Evolutionary conservation across 139 green algal genomes (phyloP).

Genomic region (Coccomyxa sp.): DNA sequence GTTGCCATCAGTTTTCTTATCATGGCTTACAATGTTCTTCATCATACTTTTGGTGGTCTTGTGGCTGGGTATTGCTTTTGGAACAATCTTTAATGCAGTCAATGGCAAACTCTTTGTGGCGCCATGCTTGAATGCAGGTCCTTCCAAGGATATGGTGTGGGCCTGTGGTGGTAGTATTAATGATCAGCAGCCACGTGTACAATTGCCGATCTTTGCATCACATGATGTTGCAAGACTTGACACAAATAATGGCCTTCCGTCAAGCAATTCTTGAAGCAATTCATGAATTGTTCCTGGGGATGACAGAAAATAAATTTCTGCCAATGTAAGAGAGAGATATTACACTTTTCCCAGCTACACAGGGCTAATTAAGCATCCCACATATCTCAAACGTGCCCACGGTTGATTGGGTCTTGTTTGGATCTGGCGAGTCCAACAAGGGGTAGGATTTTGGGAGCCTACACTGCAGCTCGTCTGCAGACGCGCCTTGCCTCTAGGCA

Average conservation of each 20-base stretch:
- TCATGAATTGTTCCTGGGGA: too few relatives aligned
- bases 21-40: slow-evolving; percentile 4
- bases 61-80: slow-evolving; percentile 1
- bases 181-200: neutral
- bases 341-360: too few relatives aligned
- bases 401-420: too few relatives aligned
- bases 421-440: too few relatives aligned
- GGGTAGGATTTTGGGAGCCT: too few relatives aligned
- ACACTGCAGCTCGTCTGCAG: too few relatives aligned
- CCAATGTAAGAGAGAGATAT: too few relatives aligned
- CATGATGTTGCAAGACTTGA: neutral
- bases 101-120: slow-evolving; percentile 2
- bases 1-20: slow-evolving; percentile 8
- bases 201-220: neutral
- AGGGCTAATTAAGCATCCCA: too few relatives aligned
- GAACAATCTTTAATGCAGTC: slow-evolving; percentile 1
- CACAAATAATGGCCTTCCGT: neutral
- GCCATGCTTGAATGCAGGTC: slow-evolving; percentile 4
- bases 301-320: too few relatives aligned
- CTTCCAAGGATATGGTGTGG: neutral
- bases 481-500: neutral
- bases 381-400: too few relatives aligned
- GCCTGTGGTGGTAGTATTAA: neutral
- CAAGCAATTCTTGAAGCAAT: neutral
- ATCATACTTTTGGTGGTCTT: slow-evolving; percentile 6